Conservation (phyloP, 2,329 filamentous ascomycete genomes). For the Atkinsonella hypoxylon region DNA sequence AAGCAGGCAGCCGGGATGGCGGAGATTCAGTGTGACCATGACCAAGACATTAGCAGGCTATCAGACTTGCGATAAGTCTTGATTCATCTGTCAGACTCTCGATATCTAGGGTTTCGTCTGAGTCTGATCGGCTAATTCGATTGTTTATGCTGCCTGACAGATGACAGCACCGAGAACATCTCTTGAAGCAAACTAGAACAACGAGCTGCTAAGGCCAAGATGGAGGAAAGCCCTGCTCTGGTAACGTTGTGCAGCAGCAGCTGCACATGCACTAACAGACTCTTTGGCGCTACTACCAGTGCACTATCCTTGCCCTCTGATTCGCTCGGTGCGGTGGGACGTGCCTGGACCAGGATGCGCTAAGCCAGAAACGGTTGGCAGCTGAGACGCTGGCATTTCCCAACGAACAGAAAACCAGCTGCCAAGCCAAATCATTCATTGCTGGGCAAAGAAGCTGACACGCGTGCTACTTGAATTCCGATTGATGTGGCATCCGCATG, state of each 20-base stretch:
- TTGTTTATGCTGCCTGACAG: too few species aligned
- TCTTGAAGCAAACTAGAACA: too few species aligned
- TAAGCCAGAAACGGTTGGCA: background rate
- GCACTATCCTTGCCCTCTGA: background rate
- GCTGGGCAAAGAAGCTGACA: background rate
- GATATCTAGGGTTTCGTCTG: too few species aligned
- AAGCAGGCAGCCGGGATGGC: too few species aligned
- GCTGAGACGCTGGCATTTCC: background rate
- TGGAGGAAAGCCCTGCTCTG: background rate
- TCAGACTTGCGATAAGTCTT: too few species aligned
- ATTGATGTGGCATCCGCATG: background rate
- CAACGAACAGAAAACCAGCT: conserved; percentile 2
- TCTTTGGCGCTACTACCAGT: background rate
- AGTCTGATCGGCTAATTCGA: too few species aligned
- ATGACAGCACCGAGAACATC: too few species aligned
- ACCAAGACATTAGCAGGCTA: too few species aligned
- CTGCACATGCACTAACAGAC: background rate
- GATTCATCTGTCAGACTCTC: too few species aligned
- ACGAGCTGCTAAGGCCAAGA: background rate
- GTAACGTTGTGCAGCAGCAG: background rate
- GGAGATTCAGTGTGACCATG: too few species aligned
- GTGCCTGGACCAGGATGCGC: background rate
- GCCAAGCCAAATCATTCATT: background rate
- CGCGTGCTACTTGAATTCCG: background rate
- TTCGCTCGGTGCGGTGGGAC: background rate